Evolutionary conservation across 1,284 basidiomycete genomes (phyloP).

Genomic region (Quambalaria eucalypti): DNA sequence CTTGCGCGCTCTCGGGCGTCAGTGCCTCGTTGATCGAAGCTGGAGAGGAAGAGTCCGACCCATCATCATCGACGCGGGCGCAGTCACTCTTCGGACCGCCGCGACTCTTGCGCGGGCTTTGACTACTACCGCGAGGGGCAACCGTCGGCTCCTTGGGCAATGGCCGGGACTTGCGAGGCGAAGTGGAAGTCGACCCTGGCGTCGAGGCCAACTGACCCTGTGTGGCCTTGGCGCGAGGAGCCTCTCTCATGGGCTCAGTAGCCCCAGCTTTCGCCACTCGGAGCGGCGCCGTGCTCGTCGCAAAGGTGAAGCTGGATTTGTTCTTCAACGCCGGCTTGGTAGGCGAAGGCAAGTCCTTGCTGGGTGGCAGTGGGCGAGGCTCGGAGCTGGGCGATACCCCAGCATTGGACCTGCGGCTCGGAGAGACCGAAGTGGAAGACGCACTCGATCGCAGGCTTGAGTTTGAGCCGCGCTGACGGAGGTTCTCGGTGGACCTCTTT

Average conservation of each 20-base stretch:
- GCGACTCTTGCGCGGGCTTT: background rate
- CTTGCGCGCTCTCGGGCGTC: constrained; percentile 3
- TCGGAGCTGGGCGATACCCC: background rate
- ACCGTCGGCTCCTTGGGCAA: background rate
- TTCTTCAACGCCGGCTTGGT: constrained; percentile 12
- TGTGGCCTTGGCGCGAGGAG: background rate
- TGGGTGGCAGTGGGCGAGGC: constrained; percentile 5
- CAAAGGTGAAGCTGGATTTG: constrained; percentile 20
- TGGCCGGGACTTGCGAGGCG: background rate
- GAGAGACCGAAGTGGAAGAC: background rate
- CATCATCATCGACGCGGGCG: background rate
- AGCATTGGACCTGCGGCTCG: too few relatives aligned
- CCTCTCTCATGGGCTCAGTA: background rate
- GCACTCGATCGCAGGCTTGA: background rate
- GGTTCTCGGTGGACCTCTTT: background rate
- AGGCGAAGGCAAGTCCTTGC: constrained; percentile 4
- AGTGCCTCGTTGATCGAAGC: background rate
- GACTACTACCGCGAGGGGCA: background rate
- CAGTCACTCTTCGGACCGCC: background rate
- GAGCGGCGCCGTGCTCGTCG: constrained; percentile 15
- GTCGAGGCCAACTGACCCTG: background rate
- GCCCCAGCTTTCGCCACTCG: background rate
- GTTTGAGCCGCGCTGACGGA: background rate
- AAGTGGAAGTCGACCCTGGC: background rate
- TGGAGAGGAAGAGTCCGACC: too few relatives aligned